Evolutionary conservation across 768 basidiomycete species (phyloP), one percentile per base, ranked within the genome.

Genomic region (Boletus sp.): DNA sequence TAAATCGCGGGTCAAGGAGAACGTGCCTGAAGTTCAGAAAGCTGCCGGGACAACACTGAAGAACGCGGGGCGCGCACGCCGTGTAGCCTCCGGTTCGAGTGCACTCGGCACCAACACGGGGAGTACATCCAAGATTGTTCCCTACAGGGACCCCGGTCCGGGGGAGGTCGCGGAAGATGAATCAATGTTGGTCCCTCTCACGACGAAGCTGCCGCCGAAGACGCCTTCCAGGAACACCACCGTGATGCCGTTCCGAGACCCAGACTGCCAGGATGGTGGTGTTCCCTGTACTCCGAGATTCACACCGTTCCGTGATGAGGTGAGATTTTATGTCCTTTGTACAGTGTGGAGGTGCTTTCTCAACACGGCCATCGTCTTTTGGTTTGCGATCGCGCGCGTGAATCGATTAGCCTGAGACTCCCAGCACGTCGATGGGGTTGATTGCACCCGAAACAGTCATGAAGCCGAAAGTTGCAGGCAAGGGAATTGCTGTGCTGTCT

Each of bases 1-100:
- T 62, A 88, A 87, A 67, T 79, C 83, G 5, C 80, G 90, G 49
- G 75, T 89, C 60, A 92, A 91, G 61, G 89, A 92, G 72, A 92
- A 92, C 60, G 73, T 84, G 1, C 82, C 81, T 8, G 87, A 87
- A 67, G 80, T 82, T 30, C 80, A 81, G 67, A 88, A 86, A 74
- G 77, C 86, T 47, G 79, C 68, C 3, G 89, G 88, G 11, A 79
- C 86, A 52, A 88, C 79, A 29, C 56, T 91, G 39, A 83, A 80
- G 55, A 84, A 87, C 55, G 75, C 83, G 17, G 83, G 85, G 27
- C 76, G 76, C 54, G 65, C 81, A 27, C 81, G 79, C 65, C 76
- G 87, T 25, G 62, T 82, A 30, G 78, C 75, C 25, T 80, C 77
- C 17, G 63, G 70, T 23, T 66, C 71, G 5, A 57, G 48, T 30